Evolutionary conservation across 768 basidiomycete species (phyloP), one percentile per base, ranked within the genome.

Genomic region (Exsudoporus frostii): DNA sequence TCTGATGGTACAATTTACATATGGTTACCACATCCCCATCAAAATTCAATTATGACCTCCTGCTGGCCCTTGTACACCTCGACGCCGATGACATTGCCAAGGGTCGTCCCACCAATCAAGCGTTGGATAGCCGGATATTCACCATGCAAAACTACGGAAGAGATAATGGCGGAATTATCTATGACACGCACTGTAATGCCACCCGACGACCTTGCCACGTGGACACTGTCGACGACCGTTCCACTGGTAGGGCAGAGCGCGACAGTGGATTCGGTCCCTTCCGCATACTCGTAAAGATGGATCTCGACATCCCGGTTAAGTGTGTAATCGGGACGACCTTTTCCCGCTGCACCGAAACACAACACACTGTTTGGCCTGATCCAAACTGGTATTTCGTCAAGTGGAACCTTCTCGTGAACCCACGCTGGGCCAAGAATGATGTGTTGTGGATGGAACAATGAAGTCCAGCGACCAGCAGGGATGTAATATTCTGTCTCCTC

Each of bases 381-480:
- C 79, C 80, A 88, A 27, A 88, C 80, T 15, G 85, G 86, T 36
- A 89, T 76, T 51, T 79, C 76, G 59, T 84, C 78, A 36, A 86
- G 67, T 24, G 83, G 78, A n/a, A 86, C 81, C 50, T 78, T 70
- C 58, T 84, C 82, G 47, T 77, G 77, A 54, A 88, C 70, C 85
- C 85, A 88, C 17, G 60, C 57, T 0, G 85, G 86, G 1, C 87
- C 87, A 45, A 73, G 66, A 25, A 83, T 59, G n/a, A 74, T 75
- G 41, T 81, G 76, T 37, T 73, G 70, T 1, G 79, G 76, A 64
- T 84, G 72, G 67, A 76, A 85, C 64, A 81, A 80, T 39, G 78
- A 78, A 7, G 82, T 84, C 83, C 84, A 84, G 32, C 72, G 72
- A 17, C 83, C 84, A 7, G 75, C 75, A 22, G 82, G 84, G 45